Evolutionary conservation across 2,329 filamentous ascomycete species (phyloP).

Genomic region (Albifimbria verrucaria): DNA sequence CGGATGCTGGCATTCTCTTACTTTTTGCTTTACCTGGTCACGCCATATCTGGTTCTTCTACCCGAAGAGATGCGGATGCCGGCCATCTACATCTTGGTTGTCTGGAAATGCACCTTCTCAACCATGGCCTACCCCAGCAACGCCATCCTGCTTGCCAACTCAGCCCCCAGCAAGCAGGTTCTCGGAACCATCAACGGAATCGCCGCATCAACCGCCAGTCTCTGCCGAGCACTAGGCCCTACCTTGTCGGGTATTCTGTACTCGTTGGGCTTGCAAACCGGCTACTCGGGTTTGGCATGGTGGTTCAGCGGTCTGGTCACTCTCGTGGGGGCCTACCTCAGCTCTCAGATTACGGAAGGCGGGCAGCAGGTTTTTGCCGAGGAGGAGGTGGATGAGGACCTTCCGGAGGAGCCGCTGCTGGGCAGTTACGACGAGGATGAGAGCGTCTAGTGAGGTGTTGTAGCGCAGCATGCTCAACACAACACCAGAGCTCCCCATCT

Average conservation of each 20-base stretch:
- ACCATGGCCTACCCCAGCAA: conserved; percentile 90
- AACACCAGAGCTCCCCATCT: conserved; percentile 1
- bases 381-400: conserved; percentile 34
- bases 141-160: conserved; percentile 84
- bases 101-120: conserved; percentile 91
- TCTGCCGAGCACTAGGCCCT: conserved; percentile 85
- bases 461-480: conserved; percentile 3
- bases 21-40: conserved; percentile 81
- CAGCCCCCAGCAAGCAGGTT: conserved; percentile 77
- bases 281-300: conserved; percentile 88
- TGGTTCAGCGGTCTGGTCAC: conserved; percentile 83
- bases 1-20: conserved; percentile 77
- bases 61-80: conserved; percentile 68
- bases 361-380: conserved; percentile 33
- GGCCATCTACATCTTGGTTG: conserved; percentile 72
- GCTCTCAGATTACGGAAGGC: conserved; percentile 70
- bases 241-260: conserved; percentile 85
- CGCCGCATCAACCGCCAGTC: conserved; percentile 84
- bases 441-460: conserved; percentile 18
- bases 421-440: conserved; percentile 31
- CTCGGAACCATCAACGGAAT: conserved; percentile 92
- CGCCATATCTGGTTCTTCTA: conserved; percentile 85
- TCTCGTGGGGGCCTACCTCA: conserved; percentile 69
- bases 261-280: conserved; percentile 71
- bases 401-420: conserved; percentile 30